Evolutionary conservation across 1,284 basidiomycete species (phyloP).

Genomic region (Malassezia caprae): DNA sequence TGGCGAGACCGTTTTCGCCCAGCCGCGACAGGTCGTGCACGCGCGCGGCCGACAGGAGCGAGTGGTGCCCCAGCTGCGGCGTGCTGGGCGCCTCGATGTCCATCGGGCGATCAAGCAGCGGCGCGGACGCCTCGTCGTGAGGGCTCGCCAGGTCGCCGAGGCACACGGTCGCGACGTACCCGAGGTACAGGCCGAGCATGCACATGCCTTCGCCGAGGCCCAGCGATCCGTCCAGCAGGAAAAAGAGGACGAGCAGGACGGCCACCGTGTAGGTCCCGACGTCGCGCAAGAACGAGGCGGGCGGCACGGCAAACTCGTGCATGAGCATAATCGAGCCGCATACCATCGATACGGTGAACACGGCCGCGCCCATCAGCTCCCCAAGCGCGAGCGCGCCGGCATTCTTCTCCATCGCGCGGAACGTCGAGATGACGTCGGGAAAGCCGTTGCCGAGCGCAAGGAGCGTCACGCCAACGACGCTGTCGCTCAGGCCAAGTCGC

Average conservation of each 20-base stretch:
- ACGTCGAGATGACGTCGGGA: slow-evolving; percentile 66
- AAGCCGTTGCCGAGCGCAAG: slow-evolving; percentile 50
- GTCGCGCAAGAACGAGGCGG: slow-evolving; percentile 75
- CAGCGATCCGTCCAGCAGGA: slow-evolving; percentile 69
- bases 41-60: background rate
- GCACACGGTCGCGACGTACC: slow-evolving; percentile 49
- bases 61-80: slow-evolving; percentile 1
- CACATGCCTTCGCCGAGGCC: slow-evolving; percentile 62
- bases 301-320: slow-evolving; percentile 75
- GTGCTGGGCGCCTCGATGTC: background rate
- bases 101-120: background rate
- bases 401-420: slow-evolving; percentile 74
- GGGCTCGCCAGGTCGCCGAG: slow-evolving; percentile 51
- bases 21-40: background rate
- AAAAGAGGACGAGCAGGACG: slow-evolving; percentile 62
- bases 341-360: slow-evolving; percentile 89
- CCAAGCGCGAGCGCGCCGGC: slow-evolving; percentile 85
- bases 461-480: slow-evolving; percentile 41
- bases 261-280: slow-evolving; percentile 82
- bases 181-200: slow-evolving; percentile 65
- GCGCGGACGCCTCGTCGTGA: background rate
- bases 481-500: slow-evolving; percentile 39
- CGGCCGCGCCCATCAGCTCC: slow-evolving; percentile 85
- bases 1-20: background rate
- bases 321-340: slow-evolving; percentile 91